These are phyloP conservation scores for Drechslerella dactyloides DNA, from an alignment of 2,329 filamentous ascomycete species.

Conservation along the genomic window DNA sequence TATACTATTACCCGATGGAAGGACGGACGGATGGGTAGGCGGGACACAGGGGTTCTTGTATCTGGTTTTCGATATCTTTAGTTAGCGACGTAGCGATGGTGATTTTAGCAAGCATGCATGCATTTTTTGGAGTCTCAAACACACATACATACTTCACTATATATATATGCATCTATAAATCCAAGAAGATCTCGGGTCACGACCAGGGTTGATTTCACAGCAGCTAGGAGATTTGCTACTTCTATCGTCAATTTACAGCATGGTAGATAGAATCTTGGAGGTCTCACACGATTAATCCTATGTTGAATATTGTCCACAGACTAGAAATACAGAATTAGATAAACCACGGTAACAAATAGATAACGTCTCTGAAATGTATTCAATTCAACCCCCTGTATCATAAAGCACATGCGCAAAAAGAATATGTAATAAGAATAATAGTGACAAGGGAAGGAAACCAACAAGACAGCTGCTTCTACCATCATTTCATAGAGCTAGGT, in stretches of 20 bases:
- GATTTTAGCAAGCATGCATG: too few species aligned
- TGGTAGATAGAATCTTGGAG: neutral
- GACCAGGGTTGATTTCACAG: constrained; percentile 10
- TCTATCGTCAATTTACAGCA: neutral
- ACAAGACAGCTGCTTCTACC: constrained; percentile 14
- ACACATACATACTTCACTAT: too few species aligned
- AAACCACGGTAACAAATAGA: constrained; percentile 5
- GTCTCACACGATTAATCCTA: neutral
- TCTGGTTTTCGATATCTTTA: too few species aligned
- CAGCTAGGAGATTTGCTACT: neutral
- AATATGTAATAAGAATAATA: constrained; percentile 9
- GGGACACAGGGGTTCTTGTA: too few species aligned
- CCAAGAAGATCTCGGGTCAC: neutral
- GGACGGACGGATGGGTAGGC: too few species aligned
- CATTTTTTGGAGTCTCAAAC: too few species aligned
- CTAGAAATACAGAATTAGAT: constrained; percentile 23
- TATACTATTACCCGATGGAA: too few species aligned
- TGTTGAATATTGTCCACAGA: constrained; percentile 4
- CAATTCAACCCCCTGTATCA: constrained; percentile 28
- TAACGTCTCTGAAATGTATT: constrained; percentile 18
- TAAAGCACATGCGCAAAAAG: constrained; percentile 2
- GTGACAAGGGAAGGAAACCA: constrained; percentile 1
- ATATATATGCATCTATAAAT: too few species aligned
- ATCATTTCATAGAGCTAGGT: constrained; percentile 3
- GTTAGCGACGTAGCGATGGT: too few species aligned